These are phyloP conservation scores for Polytolypa hystricis DNA, from an alignment of 2,329 filamentous ascomycete species.

Conservation along the genomic window DNA sequence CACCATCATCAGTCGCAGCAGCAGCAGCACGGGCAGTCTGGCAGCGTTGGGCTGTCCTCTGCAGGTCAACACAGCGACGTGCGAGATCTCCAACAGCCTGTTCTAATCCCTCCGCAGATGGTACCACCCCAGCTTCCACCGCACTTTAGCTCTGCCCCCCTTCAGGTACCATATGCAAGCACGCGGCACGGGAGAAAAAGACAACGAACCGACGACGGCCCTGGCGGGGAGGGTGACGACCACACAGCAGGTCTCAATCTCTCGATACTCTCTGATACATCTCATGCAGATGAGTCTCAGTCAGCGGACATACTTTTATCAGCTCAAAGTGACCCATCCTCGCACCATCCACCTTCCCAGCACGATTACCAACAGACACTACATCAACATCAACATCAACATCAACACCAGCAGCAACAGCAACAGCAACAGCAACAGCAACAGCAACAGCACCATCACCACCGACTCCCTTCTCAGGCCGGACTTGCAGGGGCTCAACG, in stretches of 20 bases:
- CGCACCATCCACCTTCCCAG: conserved; percentile 17
- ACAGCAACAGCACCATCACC: conserved; percentile 61
- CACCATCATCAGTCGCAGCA: conserved; percentile 23
- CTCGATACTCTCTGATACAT: conserved; percentile 23
- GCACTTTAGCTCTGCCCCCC: conserved; percentile 23
- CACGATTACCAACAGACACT: conserved; percentile 30
- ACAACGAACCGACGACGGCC: conserved; percentile 22
- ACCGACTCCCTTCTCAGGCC: conserved; percentile 63
- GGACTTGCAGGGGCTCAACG: conserved; percentile 56
- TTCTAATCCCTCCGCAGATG: conserved; percentile 24
- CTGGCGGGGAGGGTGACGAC: conserved; percentile 17
- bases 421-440: conserved; percentile 30
- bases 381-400: conserved; percentile 32
- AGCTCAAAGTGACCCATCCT: conserved; percentile 21
- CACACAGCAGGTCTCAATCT: conserved; percentile 22
- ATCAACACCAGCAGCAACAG: no score
- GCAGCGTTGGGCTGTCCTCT: conserved; percentile 22
- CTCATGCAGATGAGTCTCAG: conserved; percentile 20
- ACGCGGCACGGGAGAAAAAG: conserved; percentile 26
- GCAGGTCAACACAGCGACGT: conserved; percentile 20
- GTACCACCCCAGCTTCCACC: conserved; percentile 24
- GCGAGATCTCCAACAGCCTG: conserved; percentile 22
- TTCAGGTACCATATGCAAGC: conserved; percentile 20
- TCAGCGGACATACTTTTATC: conserved; percentile 27
- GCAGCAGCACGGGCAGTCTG: conserved; percentile 16